Conservation (phyloP, 2,329 filamentous ascomycete genomes). For the Monosporascus ibericus region DNA sequence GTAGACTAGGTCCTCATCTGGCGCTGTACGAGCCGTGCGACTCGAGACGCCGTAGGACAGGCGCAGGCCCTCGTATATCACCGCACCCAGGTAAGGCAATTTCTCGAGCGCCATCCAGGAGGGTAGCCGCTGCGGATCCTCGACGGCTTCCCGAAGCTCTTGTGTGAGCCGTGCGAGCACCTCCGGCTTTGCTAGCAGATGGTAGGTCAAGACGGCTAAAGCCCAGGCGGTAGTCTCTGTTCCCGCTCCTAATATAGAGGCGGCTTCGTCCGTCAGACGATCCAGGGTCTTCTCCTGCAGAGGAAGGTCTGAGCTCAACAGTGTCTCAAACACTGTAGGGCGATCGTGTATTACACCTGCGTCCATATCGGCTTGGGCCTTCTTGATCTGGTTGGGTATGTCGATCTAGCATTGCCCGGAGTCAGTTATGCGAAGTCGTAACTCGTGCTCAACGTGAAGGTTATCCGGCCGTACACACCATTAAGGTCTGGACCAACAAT, state of each 20-base stretch:
- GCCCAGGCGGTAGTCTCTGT: constrained; percentile 26
- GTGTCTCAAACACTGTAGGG: constrained; percentile 14
- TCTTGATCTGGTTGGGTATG: constrained; percentile 8
- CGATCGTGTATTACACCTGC: constrained; percentile 8
- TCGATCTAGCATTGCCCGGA: constrained; percentile 1
- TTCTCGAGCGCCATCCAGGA: constrained; percentile 27
- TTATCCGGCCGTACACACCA: too few species aligned
- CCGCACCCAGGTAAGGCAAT: constrained; percentile 30
- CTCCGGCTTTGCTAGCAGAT: constrained; percentile 27
- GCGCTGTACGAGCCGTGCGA: constrained; percentile 21
- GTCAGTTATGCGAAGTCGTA: too few species aligned
- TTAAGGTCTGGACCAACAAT: constrained; percentile 11
- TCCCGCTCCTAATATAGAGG: constrained; percentile 22
- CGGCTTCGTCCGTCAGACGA: constrained; percentile 13
- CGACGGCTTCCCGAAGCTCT: constrained; percentile 21
- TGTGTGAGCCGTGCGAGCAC: constrained; percentile 21
- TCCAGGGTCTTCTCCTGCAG: constrained; percentile 8
- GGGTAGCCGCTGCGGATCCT: constrained; percentile 20
- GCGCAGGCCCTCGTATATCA: constrained; percentile 32
- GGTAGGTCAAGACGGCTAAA: constrained; percentile 28
- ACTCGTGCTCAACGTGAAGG: too few species aligned
- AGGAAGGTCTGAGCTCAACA: constrained; percentile 11
- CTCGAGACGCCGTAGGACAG: constrained; percentile 25
- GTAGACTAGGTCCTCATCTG: constrained; percentile 25
- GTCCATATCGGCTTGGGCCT: constrained; percentile 7